phyloP scores from a whole-genome alignment of 179 eudicot genomes.

The Spinacia oleracea region DNA sequence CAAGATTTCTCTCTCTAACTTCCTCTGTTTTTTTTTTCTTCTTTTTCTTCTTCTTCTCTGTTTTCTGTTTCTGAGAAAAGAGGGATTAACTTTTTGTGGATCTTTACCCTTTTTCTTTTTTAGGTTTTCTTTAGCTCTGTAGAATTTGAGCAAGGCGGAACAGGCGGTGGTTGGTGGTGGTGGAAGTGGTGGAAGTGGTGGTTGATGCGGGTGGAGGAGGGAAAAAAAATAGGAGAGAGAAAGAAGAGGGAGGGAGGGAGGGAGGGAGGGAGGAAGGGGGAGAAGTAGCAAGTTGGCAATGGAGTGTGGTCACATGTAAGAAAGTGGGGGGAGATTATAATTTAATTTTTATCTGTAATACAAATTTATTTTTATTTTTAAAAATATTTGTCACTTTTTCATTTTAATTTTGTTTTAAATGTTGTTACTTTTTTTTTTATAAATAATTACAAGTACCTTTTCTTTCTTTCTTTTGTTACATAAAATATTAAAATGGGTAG shows the following conservation, averaged over 20 bases:
- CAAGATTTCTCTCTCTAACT: constrained; percentile 21
- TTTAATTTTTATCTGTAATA: neutral
- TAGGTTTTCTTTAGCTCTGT: neutral
- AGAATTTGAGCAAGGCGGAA: neutral
- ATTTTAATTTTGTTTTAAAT: neutral
- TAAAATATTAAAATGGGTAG: constrained; percentile 12
- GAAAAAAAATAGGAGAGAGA: neutral
- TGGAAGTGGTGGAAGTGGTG: neutral
- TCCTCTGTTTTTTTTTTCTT: constrained; percentile 44
- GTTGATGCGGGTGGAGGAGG: neutral
- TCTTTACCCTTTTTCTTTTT: neutral
- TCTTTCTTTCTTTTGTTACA: no score
- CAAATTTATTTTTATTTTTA: neutral
- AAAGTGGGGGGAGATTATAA: constrained; percentile 18
- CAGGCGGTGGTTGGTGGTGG: neutral
- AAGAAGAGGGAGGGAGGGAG: neutral
- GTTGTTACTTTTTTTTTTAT: neutral
- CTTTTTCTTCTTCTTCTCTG: constrained; percentile 12
- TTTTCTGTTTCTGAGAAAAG: neutral
- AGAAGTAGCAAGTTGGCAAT: constrained; percentile 23
- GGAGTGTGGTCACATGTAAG: constrained; percentile 29
- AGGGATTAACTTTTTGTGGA: neutral
- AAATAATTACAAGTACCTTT: no score
- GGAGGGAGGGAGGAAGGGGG: neutral
- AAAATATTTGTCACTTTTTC: neutral